A percentile compares a stretch with the other conserved stretches of the same genome.
Conservation (phyloP, 2,329 filamentous ascomycete species). For the Penicillium digitatum region DNA sequence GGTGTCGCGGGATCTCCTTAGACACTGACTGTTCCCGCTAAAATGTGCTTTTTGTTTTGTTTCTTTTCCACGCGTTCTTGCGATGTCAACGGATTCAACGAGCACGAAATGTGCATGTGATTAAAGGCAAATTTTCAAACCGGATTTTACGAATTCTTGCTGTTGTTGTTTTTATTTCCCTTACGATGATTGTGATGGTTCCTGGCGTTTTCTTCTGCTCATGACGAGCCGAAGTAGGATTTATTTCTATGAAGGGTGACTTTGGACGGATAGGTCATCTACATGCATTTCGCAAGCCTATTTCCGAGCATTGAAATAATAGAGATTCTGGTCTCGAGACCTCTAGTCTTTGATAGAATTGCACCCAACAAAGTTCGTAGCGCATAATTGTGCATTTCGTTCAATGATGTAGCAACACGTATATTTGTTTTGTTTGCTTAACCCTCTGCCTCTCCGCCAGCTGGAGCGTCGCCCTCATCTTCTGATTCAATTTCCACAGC, state of each 20-base stretch:
- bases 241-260: neutral
- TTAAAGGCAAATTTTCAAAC: neutral
- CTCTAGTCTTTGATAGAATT: neutral
- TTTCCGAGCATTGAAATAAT: neutral
- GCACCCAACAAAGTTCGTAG: neutral
- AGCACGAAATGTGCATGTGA: neutral
- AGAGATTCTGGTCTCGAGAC: neutral
- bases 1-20: conserved; percentile 38
- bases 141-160: conserved; percentile 8
- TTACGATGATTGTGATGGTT: neutral
- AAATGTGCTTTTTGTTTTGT: neutral
- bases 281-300: neutral
- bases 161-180: neutral
- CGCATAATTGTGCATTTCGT: neutral
- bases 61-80: conserved; percentile 1
- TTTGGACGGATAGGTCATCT: conserved; percentile 1
- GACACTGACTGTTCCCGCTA: neutral
- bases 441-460: conserved; percentile 23
- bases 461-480: conserved; percentile 22
- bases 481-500: conserved; percentile 33
- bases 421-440: neutral
- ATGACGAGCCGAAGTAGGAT: neutral
- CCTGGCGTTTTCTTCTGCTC: neutral
- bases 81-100: neutral
- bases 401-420: neutral